Percentiles rank a stretch among this genome's conserved stretches.
These are phyloP conservation scores for Phytopythium cucurbitacearum DNA, from an alignment of 352 stramenopile species.

Conservation along the genomic window DNA sequence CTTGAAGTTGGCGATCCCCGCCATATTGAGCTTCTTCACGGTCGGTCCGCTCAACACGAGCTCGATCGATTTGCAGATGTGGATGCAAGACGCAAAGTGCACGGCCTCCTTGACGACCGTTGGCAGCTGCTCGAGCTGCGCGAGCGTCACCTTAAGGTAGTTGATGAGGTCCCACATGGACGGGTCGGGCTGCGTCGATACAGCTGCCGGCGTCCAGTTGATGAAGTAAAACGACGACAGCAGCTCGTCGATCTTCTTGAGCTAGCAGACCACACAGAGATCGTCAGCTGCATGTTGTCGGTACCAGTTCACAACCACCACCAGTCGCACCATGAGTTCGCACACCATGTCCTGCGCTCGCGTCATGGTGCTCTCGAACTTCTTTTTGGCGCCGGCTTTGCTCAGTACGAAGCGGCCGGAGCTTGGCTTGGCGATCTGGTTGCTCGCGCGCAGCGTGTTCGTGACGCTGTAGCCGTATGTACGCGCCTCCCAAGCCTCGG, in stretches of 20 bases:
- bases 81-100: slow-evolving; percentile 74
- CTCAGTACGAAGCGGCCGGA: slow-evolving; percentile 37
- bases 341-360: slow-evolving; percentile 80
- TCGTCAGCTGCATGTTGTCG: background rate
- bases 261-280: slow-evolving; percentile 19
- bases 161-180: slow-evolving; percentile 84
- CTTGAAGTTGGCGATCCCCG: slow-evolving; percentile 73
- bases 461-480: slow-evolving; percentile 73
- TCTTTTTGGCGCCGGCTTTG: slow-evolving; percentile 73
- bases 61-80: slow-evolving; percentile 74
- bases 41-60: slow-evolving; percentile 53
- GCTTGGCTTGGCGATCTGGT: slow-evolving; percentile 1
- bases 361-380: slow-evolving; percentile 77
- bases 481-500: slow-evolving; percentile 59
- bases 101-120: slow-evolving; percentile 55
- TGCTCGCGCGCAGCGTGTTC: slow-evolving; percentile 39
- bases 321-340: slow-evolving; percentile 62
- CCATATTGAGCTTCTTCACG: slow-evolving; percentile 69
- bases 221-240: slow-evolving; percentile 74
- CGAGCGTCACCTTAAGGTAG: slow-evolving; percentile 80
- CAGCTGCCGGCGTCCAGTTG: slow-evolving; percentile 59
- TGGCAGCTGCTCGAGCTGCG: slow-evolving; percentile 54
- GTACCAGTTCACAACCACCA: background rate
- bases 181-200: slow-evolving; percentile 59
- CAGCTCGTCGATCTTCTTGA: slow-evolving; percentile 82